phyloP scores from a whole-genome alignment of 1,284 basidiomycete genomes.

The Ganoderma boninense region DNA sequence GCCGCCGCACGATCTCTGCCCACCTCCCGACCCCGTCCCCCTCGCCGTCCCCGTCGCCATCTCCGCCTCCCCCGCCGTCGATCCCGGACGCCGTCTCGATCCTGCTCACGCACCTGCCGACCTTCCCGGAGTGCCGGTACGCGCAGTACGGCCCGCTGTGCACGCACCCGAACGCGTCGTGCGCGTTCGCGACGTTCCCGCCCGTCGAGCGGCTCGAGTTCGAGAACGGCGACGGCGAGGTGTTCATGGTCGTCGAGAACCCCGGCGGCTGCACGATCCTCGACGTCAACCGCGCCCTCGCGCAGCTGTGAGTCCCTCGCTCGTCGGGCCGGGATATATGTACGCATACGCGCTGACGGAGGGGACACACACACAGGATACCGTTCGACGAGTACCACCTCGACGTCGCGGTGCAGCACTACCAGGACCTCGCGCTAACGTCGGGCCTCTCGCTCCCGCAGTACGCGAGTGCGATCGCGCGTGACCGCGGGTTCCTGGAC shows the following conservation, averaged over 20 bases:
- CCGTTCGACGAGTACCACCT: slow-evolving; percentile 37
- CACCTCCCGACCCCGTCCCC: slow-evolving; percentile 23
- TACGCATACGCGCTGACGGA: background rate
- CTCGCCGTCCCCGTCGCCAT: slow-evolving; percentile 29
- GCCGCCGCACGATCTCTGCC: slow-evolving; percentile 16
- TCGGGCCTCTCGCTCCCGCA: slow-evolving; percentile 34
- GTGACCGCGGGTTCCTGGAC: slow-evolving; percentile 18
- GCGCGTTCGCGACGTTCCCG: slow-evolving; percentile 44
- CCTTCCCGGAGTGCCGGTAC: slow-evolving; percentile 41
- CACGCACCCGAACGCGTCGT: slow-evolving; percentile 42
- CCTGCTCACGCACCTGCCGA: slow-evolving; percentile 43
- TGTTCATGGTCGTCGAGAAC: slow-evolving; percentile 42
- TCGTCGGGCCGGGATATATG: background rate
- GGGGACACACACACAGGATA: slow-evolving; percentile 30
- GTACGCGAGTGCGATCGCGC: slow-evolving; percentile 13
- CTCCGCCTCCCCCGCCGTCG: slow-evolving; percentile 22
- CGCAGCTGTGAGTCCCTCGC: slow-evolving; percentile 38
- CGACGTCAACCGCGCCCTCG: slow-evolving; percentile 45
- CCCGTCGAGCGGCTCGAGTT: slow-evolving; percentile 40
- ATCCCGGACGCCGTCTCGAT: slow-evolving; percentile 38
- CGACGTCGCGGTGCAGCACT: slow-evolving; percentile 39
- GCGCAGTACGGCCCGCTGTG: slow-evolving; percentile 44
- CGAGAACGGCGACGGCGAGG: slow-evolving; percentile 35
- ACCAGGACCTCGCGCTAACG: slow-evolving; percentile 39
- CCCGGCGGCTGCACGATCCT: slow-evolving; percentile 43